Base-by-base conservation (phyloP, 2,329 filamentous ascomycete genomes). In the Fusarium hainanense region DNA sequence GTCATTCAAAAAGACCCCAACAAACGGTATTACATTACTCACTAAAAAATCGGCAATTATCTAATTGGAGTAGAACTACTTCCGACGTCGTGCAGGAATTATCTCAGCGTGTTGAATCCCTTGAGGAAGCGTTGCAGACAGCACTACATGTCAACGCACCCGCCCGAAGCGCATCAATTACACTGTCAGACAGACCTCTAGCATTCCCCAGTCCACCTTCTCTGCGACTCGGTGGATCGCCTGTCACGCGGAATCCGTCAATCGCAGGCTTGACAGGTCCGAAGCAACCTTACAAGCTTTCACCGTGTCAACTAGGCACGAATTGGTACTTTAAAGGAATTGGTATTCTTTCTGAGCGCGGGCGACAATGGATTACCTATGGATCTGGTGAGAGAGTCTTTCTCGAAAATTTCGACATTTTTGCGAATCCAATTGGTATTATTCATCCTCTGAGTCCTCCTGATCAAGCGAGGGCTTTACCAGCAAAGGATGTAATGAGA, bases 241-340 rank as follows among this genome's bases (percentile, higher is more conserved):
- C 66, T 2, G 16, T 55, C 2, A 49, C 42, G 6, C 34, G 34
- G 3, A 37, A 37, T n/a, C 34, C 34, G 6, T 37, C 34, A 37
- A 37, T 37, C 7, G 6, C 34, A n/a, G 34, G 18, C 4, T 37
- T 37, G 0, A 12, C 34, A 37, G 10, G 47, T 21, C 8, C 46
- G 51, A 25, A 48, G 40, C 7, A 65, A 66, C 28, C 52, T 52
- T 51, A 40, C 64, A 69, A 41, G 47, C 41, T 67, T 23, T 56
- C 54, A 1, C 60, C 64, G 18, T 66, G 68, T 13, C 68, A 70
- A 23, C 50, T 61, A 14, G 68, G 68, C 6, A 70, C 54, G 4
- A 70, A 70, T 11, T 71, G 68, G 68, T 70, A 70, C 4, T 70
- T 70, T 9, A 70, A 70, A 23, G 68, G 68, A 7, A 64, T 70